phyloP scores from a whole-genome alignment of 2,329 filamentous ascomycete genomes.

The Tolypocladium pustulatum region DNA sequence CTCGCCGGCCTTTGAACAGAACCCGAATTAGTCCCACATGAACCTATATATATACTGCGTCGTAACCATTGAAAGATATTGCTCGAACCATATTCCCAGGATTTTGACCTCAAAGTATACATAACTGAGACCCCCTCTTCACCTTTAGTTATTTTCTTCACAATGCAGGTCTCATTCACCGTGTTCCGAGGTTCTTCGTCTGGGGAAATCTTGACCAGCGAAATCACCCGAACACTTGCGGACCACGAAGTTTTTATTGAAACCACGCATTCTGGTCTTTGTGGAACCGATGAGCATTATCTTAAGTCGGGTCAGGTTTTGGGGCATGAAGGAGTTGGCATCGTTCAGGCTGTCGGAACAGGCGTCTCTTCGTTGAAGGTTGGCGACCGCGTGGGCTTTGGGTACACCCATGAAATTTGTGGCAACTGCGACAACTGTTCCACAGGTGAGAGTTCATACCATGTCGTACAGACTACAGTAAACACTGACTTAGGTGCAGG shows the following conservation, averaged over 20 bases:
- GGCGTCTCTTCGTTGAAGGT: background rate
- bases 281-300: background rate
- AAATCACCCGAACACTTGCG: background rate
- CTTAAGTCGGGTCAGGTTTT: background rate
- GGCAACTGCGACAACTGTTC: background rate
- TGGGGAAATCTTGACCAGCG: background rate
- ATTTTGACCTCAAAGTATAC: no score
- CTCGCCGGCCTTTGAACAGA: background rate
- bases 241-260: background rate
- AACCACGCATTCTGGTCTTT: background rate
- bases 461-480: background rate
- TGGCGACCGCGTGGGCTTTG: background rate
- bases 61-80: background rate
- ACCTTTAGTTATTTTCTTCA: no score
- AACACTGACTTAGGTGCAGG: background rate
- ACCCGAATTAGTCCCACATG: background rate
- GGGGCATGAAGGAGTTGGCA: background rate
- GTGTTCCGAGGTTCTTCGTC: background rate
- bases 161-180: background rate
- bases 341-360: background rate
- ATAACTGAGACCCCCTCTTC: no score
- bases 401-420: background rate
- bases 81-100: no score
- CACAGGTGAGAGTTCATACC: background rate
- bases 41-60: background rate